phyloP scores from a whole-genome alignment of 805 yeast species.

The Yarrowia sp. region DNA sequence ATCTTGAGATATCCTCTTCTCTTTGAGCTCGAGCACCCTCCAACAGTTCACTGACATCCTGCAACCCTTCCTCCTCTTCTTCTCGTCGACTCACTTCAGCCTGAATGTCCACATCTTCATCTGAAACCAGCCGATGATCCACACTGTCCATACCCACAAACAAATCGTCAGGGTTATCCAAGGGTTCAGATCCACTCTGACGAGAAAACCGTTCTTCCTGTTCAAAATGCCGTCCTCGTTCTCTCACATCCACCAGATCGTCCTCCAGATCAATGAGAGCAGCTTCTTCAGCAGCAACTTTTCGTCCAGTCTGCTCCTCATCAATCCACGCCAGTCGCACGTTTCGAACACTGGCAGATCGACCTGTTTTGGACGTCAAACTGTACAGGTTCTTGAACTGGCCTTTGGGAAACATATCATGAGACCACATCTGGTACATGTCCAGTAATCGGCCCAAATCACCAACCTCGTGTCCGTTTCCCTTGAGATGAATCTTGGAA shows the following conservation, averaged over 20 bases:
- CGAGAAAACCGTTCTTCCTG: too few relatives aligned
- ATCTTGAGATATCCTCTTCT: conserved; percentile 5
- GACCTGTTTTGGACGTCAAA: conserved; percentile 43
- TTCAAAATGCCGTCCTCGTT: conserved; percentile 3
- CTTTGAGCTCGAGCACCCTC: conserved; percentile 18
- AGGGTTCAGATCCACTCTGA: not conserved
- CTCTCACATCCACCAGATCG: not conserved
- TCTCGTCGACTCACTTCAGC: not conserved
- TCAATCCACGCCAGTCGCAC: conserved; percentile 2
- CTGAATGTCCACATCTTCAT: not conserved
- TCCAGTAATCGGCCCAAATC: conserved; percentile 52
- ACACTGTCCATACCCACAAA: conserved; percentile 22
- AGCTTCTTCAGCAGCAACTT: not conserved
- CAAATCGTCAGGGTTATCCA: conserved; percentile 12
- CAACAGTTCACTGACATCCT: not conserved
- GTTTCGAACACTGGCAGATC: not conserved
- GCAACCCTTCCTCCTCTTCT: not conserved
- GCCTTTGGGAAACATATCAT: conserved; percentile 73
- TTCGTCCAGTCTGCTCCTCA: not conserved
- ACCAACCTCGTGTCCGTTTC: conserved; percentile 47
- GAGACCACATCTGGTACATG: conserved; percentile 74
- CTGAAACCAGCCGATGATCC: conserved; percentile 9
- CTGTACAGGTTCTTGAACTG: conserved; percentile 67
- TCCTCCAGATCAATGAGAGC: not conserved
- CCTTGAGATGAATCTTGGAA: conserved; percentile 40